Evolutionary conservation across 306 rosid species (phyloP).

Genomic region (Cucurbita argyrosperma): DNA sequence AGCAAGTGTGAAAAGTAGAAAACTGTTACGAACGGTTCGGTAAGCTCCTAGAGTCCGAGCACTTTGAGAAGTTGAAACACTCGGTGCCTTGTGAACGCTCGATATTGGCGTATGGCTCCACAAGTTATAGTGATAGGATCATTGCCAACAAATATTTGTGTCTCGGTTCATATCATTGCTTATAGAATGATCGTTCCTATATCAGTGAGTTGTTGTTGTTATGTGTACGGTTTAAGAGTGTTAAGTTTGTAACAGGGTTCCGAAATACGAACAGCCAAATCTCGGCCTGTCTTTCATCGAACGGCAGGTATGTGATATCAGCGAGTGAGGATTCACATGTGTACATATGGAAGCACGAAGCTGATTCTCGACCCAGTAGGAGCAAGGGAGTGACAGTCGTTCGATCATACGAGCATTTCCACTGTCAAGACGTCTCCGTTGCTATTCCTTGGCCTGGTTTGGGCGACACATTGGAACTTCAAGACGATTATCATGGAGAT

Average conservation of each 20-base stretch:
- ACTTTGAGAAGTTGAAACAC: neutral
- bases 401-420: slow-evolving; percentile 73
- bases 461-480: slow-evolving; percentile 54
- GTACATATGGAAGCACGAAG: slow-evolving; percentile 91
- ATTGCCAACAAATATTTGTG: neutral
- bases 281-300: slow-evolving; percentile 67
- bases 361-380: slow-evolving; percentile 74
- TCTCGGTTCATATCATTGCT: neutral
- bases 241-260: slow-evolving; percentile 50
- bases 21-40: neutral
- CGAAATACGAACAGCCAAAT: slow-evolving; percentile 74
- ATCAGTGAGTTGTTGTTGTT: neutral
- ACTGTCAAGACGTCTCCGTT: slow-evolving; percentile 78
- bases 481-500: slow-evolving; percentile 21
- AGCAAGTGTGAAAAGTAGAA: neutral
- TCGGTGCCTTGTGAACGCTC: neutral
- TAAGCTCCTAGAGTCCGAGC: neutral
- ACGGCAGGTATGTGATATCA: slow-evolving; percentile 70
- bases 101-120: neutral
- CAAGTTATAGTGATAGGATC: neutral
- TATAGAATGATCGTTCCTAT: neutral
- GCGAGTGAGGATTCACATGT: slow-evolving; percentile 96
- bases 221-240: neutral
- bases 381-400: slow-evolving; percentile 59
- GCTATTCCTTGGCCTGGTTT: slow-evolving; percentile 95